phyloP scores from a whole-genome alignment of 257 asterid genomes.

The Paraleonurus japonicus region DNA sequence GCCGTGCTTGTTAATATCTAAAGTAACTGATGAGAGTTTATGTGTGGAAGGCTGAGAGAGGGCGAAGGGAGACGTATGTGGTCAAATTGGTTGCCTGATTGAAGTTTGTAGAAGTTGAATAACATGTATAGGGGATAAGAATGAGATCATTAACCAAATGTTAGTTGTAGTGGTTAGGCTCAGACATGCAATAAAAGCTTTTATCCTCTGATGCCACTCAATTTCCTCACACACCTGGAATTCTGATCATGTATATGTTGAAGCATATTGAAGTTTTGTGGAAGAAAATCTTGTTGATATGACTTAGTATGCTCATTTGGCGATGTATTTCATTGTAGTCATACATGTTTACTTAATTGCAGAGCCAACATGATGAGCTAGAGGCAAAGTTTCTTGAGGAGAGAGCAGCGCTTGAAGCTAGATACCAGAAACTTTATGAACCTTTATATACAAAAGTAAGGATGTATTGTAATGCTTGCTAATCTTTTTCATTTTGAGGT shows the following conservation, averaged over 20 bases:
- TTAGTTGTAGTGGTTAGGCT: not conserved
- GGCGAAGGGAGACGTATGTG: not conserved
- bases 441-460: conserved; percentile 66
- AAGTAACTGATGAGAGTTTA: not conserved
- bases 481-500: not conserved
- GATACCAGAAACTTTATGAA: conserved; percentile 68
- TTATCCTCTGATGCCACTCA: not conserved
- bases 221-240: not conserved
- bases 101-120: conserved; percentile 7
- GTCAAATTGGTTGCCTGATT: not conserved
- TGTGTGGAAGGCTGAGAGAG: not conserved
- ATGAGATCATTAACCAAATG: not conserved
- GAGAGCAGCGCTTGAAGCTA: conserved; percentile 77
- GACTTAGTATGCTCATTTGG: not conserved
- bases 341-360: conserved; percentile 23
- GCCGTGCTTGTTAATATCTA: not conserved
- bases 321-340: not conserved
- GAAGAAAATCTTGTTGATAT: not conserved
- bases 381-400: conserved; percentile 76
- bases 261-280: not conserved
- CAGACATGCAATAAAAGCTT: not conserved
- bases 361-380: conserved; percentile 72
- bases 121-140: not conserved
- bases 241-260: not conserved
- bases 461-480: not conserved